phyloP scores from a whole-genome alignment of 2,329 filamentous ascomycete species.

The Aspergillus puulaauensis region DNA sequence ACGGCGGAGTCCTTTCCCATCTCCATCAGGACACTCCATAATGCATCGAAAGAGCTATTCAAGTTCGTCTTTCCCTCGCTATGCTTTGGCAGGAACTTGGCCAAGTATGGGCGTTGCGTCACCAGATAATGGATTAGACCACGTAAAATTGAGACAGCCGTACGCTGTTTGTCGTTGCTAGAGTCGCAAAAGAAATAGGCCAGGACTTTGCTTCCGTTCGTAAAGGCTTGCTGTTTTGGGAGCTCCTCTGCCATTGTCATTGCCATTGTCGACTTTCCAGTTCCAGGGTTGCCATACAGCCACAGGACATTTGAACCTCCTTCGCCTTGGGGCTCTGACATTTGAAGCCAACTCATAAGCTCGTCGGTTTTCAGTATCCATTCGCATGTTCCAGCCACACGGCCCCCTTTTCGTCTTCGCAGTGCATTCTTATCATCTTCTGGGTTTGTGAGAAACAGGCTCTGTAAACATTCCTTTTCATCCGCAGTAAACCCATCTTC shows the following conservation, averaged over 20 bases:
- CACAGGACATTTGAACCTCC: not conserved
- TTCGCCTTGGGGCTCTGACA: not conserved
- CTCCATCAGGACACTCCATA: conserved; percentile 13
- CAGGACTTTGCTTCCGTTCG: not conserved
- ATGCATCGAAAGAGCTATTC: conserved; percentile 11
- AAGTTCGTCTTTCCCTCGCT: not conserved
- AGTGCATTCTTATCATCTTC: conserved; percentile 1
- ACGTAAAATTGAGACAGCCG: not conserved
- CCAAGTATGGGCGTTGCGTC: not conserved
- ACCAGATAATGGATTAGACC: not conserved
- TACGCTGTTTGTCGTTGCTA: not conserved
- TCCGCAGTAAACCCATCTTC: not conserved
- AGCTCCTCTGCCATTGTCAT: not conserved
- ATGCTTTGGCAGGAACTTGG: not conserved
- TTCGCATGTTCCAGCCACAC: not conserved
- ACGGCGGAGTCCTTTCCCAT: conserved; percentile 1
- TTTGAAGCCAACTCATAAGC: not conserved
- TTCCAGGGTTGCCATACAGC: conserved; percentile 3
- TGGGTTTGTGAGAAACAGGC: not conserved
- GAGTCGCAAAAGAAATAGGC: conserved; percentile 6
- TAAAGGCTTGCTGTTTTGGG: not conserved
- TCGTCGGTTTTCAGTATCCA: not conserved
- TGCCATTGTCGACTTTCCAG: not conserved
- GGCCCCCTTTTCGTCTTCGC: not conserved
- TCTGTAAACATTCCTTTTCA: not conserved